Percentiles rank a stretch among this genome's conserved stretches.
phyloP scores from a whole-genome alignment of 1,139 yeast genomes.

The Suhomyces ambrosiae region DNA sequence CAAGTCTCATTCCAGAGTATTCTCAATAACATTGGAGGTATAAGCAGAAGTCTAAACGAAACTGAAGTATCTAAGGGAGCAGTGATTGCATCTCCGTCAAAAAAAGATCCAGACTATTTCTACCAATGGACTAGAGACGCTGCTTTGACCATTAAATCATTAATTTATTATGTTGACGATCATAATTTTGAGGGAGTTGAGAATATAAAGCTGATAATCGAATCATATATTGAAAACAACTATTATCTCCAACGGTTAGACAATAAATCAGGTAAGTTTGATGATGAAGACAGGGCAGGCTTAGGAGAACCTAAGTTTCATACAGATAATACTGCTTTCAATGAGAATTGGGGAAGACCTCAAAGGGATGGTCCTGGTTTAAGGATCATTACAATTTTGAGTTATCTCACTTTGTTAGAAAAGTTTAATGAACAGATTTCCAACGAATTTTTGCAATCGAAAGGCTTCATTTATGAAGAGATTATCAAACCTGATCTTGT shows the following conservation, averaged over 20 bases:
- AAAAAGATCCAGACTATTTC: constrained; percentile 67
- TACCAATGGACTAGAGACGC: constrained; percentile 93
- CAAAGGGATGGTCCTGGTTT: constrained; percentile 95
- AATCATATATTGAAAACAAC: constrained; percentile 62
- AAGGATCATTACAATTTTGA: constrained; percentile 64
- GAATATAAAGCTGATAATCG: constrained; percentile 41
- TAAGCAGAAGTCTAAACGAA: constrained; percentile 25
- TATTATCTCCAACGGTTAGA: constrained; percentile 60
- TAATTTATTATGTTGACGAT: constrained; percentile 57
- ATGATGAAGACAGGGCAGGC: constrained; percentile 45
- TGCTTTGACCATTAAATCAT: constrained; percentile 74
- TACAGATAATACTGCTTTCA: constrained; percentile 64
- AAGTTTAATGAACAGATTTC: constrained; percentile 30
- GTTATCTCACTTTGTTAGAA: constrained; percentile 51
- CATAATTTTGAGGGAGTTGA: constrained; percentile 21
- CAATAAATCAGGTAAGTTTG: constrained; percentile 71
- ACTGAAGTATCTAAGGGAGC: constrained; percentile 62
- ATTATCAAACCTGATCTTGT: constrained; percentile 71
- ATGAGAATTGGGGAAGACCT: constrained; percentile 86
- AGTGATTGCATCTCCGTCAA: constrained; percentile 84
- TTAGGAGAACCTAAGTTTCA: constrained; percentile 90
- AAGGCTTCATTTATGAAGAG: constrained; percentile 45
- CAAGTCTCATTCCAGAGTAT: constrained; percentile 55
- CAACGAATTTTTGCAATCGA: constrained; percentile 25
- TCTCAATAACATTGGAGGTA: constrained; percentile 65